Percentiles rank a stretch among this genome's conserved stretches.
Conservation (phyloP, 176 grass and related monocot genomes). For the Eleusine indica region DNA sequence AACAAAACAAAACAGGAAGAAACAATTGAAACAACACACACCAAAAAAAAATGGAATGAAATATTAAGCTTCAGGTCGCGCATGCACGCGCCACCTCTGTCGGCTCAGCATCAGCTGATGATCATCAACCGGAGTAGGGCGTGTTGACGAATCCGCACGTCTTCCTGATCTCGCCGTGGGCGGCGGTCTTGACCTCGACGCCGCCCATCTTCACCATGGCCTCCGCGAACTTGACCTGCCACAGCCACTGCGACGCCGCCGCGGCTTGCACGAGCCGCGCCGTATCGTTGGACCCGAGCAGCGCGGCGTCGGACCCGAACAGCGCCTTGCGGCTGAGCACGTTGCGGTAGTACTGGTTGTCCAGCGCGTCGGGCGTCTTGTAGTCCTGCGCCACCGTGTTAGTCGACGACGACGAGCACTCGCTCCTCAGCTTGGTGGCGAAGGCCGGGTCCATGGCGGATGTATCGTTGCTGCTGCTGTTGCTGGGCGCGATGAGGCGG, state of each 20-base stretch:
- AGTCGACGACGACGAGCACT: not conserved
- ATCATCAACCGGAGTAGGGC: not conserved
- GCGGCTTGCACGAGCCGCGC: not conserved
- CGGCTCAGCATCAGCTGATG: not conserved
- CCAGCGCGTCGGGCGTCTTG: conserved; percentile 18
- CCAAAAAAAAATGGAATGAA: not conserved
- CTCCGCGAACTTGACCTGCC: conserved; percentile 34
- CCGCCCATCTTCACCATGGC: conserved; percentile 50
- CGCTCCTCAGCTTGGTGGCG: not conserved
- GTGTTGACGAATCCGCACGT: conserved; percentile 1
- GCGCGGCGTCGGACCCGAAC: conserved; percentile 41
- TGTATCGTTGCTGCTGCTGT: too few species aligned
- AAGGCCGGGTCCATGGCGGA: not conserved
- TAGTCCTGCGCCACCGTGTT: conserved; percentile 27
- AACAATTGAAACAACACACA: not conserved
- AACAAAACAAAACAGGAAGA: not conserved
- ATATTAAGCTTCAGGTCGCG: not conserved
- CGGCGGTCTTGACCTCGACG: conserved; percentile 23
- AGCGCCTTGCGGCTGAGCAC: conserved; percentile 11
- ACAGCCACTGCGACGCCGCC: not conserved
- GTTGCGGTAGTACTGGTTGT: conserved; percentile 58
- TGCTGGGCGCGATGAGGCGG: conserved; percentile 32
- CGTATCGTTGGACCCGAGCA: not conserved
- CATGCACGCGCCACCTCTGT: not conserved
- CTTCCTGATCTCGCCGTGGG: conserved; percentile 39